Conservation (phyloP, 768 basidiomycete species). For the Plicaturopsis crispa region DNA sequence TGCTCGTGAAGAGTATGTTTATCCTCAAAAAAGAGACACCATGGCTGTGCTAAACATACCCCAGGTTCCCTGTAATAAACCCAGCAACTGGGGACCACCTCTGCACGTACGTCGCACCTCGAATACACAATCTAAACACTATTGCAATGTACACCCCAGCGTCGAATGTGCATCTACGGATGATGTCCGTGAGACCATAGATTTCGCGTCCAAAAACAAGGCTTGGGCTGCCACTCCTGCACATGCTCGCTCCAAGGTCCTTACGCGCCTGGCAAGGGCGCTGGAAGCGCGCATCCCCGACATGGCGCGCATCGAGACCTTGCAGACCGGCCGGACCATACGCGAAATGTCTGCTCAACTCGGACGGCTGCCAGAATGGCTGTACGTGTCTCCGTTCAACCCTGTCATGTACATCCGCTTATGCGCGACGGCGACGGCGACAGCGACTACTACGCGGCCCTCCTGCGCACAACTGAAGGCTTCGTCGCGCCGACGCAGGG, state of each 20-base stretch:
- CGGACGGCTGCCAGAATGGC: conserved; percentile 75
- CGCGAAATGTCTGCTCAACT: conserved; percentile 81
- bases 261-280: conserved; percentile 55
- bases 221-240: conserved; percentile 62
- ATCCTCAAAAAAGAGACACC: conserved; percentile 12
- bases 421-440: conserved; percentile 2
- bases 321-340: conserved; percentile 78
- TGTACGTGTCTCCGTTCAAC: conserved; percentile 39
- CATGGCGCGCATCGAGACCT: conserved; percentile 57
- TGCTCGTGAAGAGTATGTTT: conserved; percentile 4
- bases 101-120: conserved; percentile 37
- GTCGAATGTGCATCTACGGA: conserved; percentile 44
- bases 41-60: background rate
- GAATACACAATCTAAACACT: background rate
- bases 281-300: conserved; percentile 52
- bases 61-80: conserved; percentile 51
- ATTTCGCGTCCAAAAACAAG: conserved; percentile 57
- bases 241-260: conserved; percentile 52
- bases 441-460: conserved; percentile 73
- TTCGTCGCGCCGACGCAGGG: conserved; percentile 78
- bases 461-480: conserved; percentile 60
- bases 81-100: conserved; percentile 61
- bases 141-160: conserved; percentile 22
- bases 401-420: background rate
- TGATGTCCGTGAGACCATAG: conserved; percentile 45